A percentile compares a stretch with the other conserved stretches of the same genome.
Conservation (phyloP, 1,284 basidiomycete genomes). For the Phellinidium pouzarii region DNA sequence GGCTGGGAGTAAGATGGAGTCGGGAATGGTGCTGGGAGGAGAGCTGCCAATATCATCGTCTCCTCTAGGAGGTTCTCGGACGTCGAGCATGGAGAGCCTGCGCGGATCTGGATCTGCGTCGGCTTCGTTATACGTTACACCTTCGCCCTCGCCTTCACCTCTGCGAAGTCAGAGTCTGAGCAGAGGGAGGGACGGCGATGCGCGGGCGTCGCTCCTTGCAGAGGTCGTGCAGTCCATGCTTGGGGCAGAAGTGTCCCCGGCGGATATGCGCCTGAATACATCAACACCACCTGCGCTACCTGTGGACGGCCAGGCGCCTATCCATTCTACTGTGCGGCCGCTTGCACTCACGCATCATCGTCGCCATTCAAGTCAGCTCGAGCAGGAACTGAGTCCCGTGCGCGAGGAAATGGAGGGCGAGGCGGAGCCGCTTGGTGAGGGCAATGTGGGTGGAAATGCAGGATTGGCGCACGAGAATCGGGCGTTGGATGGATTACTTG, state of each 20-base stretch:
- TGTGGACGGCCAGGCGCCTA: background rate
- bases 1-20: background rate
- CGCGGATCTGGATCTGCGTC: background rate
- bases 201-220: background rate
- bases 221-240: constrained; percentile 10
- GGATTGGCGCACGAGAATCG: background rate
- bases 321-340: background rate
- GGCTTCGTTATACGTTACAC: background rate
- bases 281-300: background rate
- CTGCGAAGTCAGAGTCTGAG: background rate
- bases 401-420: constrained; percentile 11
- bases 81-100: constrained; percentile 4
- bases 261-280: background rate
- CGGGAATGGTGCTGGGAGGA: constrained; percentile 2
- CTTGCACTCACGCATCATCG: constrained; percentile 2
- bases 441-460: background rate
- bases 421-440: constrained; percentile 4
- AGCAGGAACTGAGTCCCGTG: constrained; percentile 17
- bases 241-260: background rate
- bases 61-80: background rate
- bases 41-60: background rate
- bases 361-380: constrained; percentile 9
- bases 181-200: background rate
- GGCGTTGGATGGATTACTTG: no score
- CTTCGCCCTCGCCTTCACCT: background rate